Conservation (phyloP, 2,329 filamentous ascomycete species). For the Pseudodiploospora longispora region DNA sequence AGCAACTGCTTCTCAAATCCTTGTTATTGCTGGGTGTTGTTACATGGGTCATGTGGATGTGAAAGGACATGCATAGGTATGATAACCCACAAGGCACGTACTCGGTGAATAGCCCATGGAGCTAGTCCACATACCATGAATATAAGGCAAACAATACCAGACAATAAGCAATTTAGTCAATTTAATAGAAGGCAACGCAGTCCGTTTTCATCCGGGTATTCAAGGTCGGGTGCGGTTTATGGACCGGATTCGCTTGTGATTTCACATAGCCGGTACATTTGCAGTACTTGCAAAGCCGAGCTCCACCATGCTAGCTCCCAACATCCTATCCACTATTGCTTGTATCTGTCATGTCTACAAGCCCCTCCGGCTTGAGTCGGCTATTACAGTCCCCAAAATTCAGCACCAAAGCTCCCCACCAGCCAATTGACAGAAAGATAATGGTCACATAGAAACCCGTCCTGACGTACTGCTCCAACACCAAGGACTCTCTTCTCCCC, state of each 20-base stretch:
- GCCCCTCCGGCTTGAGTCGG: conserved; percentile 11
- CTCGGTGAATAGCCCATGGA: too few species aligned
- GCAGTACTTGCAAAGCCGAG: conserved; percentile 8
- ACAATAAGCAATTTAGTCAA: too few species aligned
- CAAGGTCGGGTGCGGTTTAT: too few species aligned
- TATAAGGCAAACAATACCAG: too few species aligned
- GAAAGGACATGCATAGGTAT: too few species aligned
- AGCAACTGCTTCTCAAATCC: too few species aligned
- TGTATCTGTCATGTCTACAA: conserved; percentile 1
- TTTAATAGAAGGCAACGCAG: too few species aligned
- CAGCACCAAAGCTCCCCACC: conserved; percentile 1
- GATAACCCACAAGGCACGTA: too few species aligned
- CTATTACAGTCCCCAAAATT: conserved; percentile 5
- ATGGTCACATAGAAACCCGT: conserved; percentile 7
- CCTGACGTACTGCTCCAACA: conserved; percentile 5
- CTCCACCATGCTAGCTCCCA: background rate
- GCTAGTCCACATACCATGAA: too few species aligned
- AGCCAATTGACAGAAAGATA: conserved; percentile 14
- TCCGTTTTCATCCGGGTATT: too few species aligned
- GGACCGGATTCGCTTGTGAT: conserved; percentile 1
- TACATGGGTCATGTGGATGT: too few species aligned
- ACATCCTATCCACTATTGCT: background rate
- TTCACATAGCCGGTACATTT: background rate
- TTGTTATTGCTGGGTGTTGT: too few species aligned
- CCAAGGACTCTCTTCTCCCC: conserved; percentile 2